Percentiles rank a stretch among this genome's conserved stretches.
phyloP scores from a whole-genome alignment of 192 early-diverging fungal species.

The Dissophora globulifera region DNA sequence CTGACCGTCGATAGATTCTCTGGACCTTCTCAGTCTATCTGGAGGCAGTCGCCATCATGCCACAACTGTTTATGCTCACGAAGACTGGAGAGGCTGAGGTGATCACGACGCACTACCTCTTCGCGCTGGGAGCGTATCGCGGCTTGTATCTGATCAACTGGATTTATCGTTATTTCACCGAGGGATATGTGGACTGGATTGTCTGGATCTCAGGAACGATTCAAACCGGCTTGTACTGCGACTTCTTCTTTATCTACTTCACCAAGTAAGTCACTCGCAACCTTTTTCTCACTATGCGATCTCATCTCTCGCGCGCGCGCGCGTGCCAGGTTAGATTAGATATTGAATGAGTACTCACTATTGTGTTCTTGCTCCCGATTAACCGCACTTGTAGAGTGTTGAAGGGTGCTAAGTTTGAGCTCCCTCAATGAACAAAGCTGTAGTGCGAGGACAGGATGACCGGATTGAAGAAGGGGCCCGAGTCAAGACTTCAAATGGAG shows the following conservation, averaged over 20 bases:
- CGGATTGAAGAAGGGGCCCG: not conserved
- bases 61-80: slow-evolving; percentile 97
- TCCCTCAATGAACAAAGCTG: slow-evolving; percentile 70
- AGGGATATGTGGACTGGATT: slow-evolving; percentile 84
- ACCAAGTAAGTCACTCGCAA: slow-evolving; percentile 66
- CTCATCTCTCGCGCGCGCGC: too few species aligned
- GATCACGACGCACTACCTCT: slow-evolving; percentile 99
- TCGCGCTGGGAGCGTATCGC: slow-evolving; percentile 87
- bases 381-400: slow-evolving; percentile 71
- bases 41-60: slow-evolving; percentile 96
- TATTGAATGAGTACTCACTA: too few species aligned
- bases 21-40: slow-evolving; percentile 99
- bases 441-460: not conserved
- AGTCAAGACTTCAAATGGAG: too few species aligned
- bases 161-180: slow-evolving; percentile 89
- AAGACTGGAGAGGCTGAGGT: slow-evolving; percentile 98
- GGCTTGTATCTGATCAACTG: slow-evolving; percentile 79
- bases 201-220: slow-evolving; percentile 90
- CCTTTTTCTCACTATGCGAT: not conserved
- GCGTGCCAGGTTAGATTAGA: too few species aligned
- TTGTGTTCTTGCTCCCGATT: too few species aligned
- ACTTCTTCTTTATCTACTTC: slow-evolving; percentile 98
- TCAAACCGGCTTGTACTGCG: slow-evolving; percentile 95
- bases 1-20: slow-evolving; percentile 70
- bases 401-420: slow-evolving; percentile 75